Conservation (phyloP, 305 asterid species). For the Fraxinus ornus region DNA sequence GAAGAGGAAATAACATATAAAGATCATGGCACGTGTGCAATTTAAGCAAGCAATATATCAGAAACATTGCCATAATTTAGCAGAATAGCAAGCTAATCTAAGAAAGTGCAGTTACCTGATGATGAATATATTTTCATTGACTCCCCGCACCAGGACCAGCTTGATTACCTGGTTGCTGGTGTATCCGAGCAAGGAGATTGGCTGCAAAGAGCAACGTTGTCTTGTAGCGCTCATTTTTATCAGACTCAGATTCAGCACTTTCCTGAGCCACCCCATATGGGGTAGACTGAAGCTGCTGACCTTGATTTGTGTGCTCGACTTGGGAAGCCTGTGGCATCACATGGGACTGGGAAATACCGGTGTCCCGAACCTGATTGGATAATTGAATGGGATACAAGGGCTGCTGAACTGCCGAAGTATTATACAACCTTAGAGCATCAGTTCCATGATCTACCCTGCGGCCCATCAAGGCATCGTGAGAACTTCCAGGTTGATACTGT, state of each 20-base stretch:
- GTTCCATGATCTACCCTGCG: conserved; percentile 46
- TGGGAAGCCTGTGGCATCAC: conserved; percentile 49
- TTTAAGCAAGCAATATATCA: conserved; percentile 14
- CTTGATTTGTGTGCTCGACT: conserved; percentile 41
- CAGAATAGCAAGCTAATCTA: neutral
- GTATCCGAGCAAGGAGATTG: conserved; percentile 74
- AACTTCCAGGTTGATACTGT: conserved; percentile 52
- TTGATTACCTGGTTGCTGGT: conserved; percentile 69
- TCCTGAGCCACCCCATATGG: conserved; percentile 55
- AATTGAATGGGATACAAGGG: conserved; percentile 43
- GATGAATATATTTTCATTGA: conserved; percentile 39
- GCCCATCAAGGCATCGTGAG: conserved; percentile 43
- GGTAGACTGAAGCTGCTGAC: conserved; percentile 56
- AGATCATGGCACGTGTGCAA: neutral
- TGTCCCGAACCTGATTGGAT: conserved; percentile 50
- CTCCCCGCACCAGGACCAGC: conserved; percentile 68
- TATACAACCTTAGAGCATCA: conserved; percentile 50
- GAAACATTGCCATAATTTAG: neutral
- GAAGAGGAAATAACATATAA: conserved; percentile 17
- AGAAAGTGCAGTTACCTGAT: conserved; percentile 51
- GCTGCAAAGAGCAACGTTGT: conserved; percentile 86
- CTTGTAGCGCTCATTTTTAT: conserved; percentile 86
- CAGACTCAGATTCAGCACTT: conserved; percentile 71
- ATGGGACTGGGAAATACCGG: conserved; percentile 44
- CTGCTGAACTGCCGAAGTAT: conserved; percentile 55